phyloP scores from a whole-genome alignment of 805 yeast genomes.

The Barnettozyma botsteinii region DNA sequence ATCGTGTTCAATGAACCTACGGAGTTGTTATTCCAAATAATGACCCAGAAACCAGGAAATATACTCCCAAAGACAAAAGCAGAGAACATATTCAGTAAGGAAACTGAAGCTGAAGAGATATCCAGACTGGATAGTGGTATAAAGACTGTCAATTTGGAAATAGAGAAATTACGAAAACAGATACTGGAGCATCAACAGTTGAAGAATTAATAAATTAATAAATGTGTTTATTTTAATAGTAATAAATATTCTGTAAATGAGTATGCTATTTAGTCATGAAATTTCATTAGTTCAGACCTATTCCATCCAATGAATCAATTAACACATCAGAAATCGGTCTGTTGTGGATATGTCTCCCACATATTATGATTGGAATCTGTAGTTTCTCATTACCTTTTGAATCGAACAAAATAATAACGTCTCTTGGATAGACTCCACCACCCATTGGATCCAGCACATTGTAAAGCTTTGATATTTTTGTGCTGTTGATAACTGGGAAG shows the following conservation, averaged over 20 bases:
- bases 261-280: neutral
- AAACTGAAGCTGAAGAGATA: slow-evolving; percentile 61
- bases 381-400: slow-evolving; percentile 13
- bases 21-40: slow-evolving; percentile 72
- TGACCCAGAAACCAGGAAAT: slow-evolving; percentile 64
- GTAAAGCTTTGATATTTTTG: slow-evolving; percentile 12
- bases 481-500: slow-evolving; percentile 19
- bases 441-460: slow-evolving; percentile 25
- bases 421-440: slow-evolving; percentile 26
- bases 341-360: slow-evolving; percentile 8
- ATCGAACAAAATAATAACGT: slow-evolving; percentile 21
- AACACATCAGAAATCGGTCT: slow-evolving; percentile 16
- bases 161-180: slow-evolving; percentile 35
- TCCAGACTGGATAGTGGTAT: slow-evolving; percentile 46
- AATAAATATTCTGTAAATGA: too few relatives aligned
- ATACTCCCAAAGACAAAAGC: slow-evolving; percentile 38
- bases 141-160: slow-evolving; percentile 38
- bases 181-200: slow-evolving; percentile 26
- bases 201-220: too few relatives aligned
- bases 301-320: slow-evolving; percentile 17
- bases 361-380: slow-evolving; percentile 13
- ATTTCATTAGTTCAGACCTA: neutral
- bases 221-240: neutral
- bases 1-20: slow-evolving; percentile 94
- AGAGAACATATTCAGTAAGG: slow-evolving; percentile 37